Base-by-base conservation (phyloP, 164 flowering plant genomes). In the Liquidambar formosana region DNA sequence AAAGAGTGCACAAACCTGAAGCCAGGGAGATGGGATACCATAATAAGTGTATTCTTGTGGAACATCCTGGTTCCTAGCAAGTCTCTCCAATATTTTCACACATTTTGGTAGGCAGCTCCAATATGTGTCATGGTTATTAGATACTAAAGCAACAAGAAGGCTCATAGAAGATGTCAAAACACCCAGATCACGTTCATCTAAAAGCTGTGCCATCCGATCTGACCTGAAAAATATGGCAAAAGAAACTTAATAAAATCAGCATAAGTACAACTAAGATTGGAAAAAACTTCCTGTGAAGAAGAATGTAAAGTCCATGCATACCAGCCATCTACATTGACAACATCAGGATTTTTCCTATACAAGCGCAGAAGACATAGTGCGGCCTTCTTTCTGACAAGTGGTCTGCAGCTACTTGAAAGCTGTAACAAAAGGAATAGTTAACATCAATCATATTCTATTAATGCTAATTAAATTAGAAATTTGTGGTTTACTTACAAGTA, bases 21-120 rank as follows among this genome's bases (percentile, higher is more conserved):
- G 99, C 99, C 99, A 96, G 48, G 99, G 99, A 75, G 99, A 93
- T 68, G 99, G 98, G 69, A 96, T 93, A 54, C 98, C 99, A 80
- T 96, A 93, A 76, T 96, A 96, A 44, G 98, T 94, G 77, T 93
- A 96, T 70, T 96, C 99, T 76, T 89, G 99, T 23, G 98, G 98
- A 67, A 96, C 71, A 82, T 96, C 99, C 73, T 89, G 95, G 77
- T 90, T 93, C 79, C 99, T 87, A 63, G 95, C 93, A 63, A 96
- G 94, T 75, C 97, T 89, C 77, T 96, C 98, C 83, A 96, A 80
- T 57, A 81, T 81, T 73, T 87, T 96, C 9, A 96, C 98, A 80
- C 99, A 96, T 80, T 94, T 96, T 49, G 99, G 97, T 71, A 94
- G 91, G 78, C 96, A 90, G 80, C 88, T 92, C 97, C 98, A 92